Evolutionary conservation across 345 rosid genomes (phyloP).

Genomic region (Cochlearia excelsa): DNA sequence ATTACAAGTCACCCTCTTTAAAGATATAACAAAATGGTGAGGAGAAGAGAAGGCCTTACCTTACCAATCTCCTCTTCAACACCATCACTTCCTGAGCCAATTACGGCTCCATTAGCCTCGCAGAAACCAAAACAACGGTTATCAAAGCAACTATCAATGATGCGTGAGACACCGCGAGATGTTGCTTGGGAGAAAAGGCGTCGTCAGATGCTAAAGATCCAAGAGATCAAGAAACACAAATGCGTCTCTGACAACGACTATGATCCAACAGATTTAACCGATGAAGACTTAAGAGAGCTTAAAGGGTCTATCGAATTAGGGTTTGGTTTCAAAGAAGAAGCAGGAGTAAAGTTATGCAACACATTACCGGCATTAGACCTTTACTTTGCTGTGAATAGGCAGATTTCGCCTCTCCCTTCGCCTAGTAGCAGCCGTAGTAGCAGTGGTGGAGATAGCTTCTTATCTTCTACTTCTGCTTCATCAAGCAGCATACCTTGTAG

Average conservation of each 20-base stretch:
- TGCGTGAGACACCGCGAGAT: slow-evolving; percentile 78
- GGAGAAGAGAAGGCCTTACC: slow-evolving; percentile 31
- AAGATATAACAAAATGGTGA: slow-evolving; percentile 22
- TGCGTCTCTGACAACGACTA: slow-evolving; percentile 43
- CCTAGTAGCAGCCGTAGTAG: slow-evolving; percentile 51
- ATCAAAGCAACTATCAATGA: slow-evolving; percentile 82
- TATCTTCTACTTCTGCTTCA: slow-evolving; percentile 36
- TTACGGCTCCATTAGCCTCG: slow-evolving; percentile 43
- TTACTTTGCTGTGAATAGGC: slow-evolving; percentile 89
- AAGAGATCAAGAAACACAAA: slow-evolving; percentile 39
- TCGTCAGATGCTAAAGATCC: slow-evolving; percentile 55
- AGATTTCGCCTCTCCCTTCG: slow-evolving; percentile 66
- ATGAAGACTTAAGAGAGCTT: slow-evolving; percentile 80
- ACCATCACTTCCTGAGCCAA: slow-evolving; percentile 37
- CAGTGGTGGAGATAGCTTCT: slow-evolving; percentile 33
- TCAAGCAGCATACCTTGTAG: slow-evolving; percentile 52
- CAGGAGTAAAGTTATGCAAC: slow-evolving; percentile 60
- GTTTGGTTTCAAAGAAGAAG: slow-evolving; percentile 87
- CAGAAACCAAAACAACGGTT: slow-evolving; percentile 41
- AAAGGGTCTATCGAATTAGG: slow-evolving; percentile 96
- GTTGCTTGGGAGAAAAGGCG: slow-evolving; percentile 87
- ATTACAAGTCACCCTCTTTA: slow-evolving; percentile 4
- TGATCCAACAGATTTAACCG: slow-evolving; percentile 60
- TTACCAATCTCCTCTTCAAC: slow-evolving; percentile 39
- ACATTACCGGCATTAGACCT: slow-evolving; percentile 90